Base-by-base conservation (phyloP, 108 stramenopile genomes). In the Fragilaria radians region DNA sequence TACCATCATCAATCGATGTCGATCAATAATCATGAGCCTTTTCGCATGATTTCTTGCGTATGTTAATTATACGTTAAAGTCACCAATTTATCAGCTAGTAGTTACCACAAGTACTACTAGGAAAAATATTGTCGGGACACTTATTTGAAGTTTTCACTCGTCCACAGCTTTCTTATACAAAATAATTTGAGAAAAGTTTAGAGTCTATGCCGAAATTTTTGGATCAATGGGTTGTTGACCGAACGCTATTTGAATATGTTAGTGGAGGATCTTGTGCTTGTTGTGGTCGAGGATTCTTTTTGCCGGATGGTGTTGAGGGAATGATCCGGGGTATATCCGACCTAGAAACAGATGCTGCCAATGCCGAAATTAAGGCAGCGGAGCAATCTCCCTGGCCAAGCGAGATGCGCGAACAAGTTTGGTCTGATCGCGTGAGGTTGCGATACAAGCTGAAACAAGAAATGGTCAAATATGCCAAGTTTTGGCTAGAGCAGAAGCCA, bases 171-270 rank as follows among this genome's bases (percentile, higher is more conserved):
- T n/a, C n/a, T n/a, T n/a, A n/a, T n/a, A n/a, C n/a, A n/a, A n/a
- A n/a, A n/a, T n/a, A n/a, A n/a, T n/a, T n/a, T n/a, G n/a, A n/a
- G n/a, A n/a, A n/a, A n/a, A n/a, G n/a, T n/a, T 42, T 42, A 42
- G 14, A 14, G 11, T 42, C 36, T 11, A 93, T 93, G 91, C 81
- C 81, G 14, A 76, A 84, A 46, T 93, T 82, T 62, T 66, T 69
- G 57, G 88, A 93, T 68, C 57, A 80, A 46, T 93, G 92, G 92
- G 71, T 91, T 55, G 71, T 91, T n/a, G 88, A 91, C 61, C 70
- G 76, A 19, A 76, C 78, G 46, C 59, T 94, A 73, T 94, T 89
- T 75, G 81, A 86, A 34, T 88, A 84, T 70, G 73, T 85, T 26
- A 62, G 67, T 32, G 88, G 88, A 46, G 90, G 90, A 24, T 65